These are phyloP conservation scores for Williopsis jadinii DNA, from an alignment of 1,139 yeast genomes.

Conservation along the genomic window DNA sequence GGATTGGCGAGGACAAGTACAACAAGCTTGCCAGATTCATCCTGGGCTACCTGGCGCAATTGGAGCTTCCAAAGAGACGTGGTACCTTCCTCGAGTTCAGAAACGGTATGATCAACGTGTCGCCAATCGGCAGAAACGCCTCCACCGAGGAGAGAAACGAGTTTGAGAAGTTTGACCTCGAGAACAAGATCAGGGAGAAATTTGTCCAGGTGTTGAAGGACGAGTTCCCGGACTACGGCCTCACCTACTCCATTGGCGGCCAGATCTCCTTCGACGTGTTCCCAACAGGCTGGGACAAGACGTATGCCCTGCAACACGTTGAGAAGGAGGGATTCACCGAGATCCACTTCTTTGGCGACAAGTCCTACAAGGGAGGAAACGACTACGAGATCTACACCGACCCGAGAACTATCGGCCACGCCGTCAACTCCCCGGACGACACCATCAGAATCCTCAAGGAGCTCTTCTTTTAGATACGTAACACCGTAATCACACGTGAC, in stretches of 20 bases:
- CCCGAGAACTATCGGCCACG: slow-evolving; percentile 89
- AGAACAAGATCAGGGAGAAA: slow-evolving; percentile 70
- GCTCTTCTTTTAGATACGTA: slow-evolving; percentile 37
- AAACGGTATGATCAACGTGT: slow-evolving; percentile 97
- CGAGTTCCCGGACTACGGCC: slow-evolving; percentile 73
- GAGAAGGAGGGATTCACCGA: slow-evolving; percentile 74
- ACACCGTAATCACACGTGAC: neutral
- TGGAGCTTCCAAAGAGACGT: slow-evolving; percentile 90
- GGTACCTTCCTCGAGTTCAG: slow-evolving; percentile 98
- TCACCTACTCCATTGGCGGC: slow-evolving; percentile 98
- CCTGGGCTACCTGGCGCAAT: slow-evolving; percentile 72
- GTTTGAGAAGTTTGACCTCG: slow-evolving; percentile 76
- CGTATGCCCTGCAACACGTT: slow-evolving; percentile 93
- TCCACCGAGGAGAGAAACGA: slow-evolving; percentile 89
- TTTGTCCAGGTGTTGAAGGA: slow-evolving; percentile 80
- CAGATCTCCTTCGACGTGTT: slow-evolving; percentile 98
- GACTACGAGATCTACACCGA: slow-evolving; percentile 95
- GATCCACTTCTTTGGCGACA: slow-evolving; percentile 98
- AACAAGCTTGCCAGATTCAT: slow-evolving; percentile 81
- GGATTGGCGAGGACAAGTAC: slow-evolving; percentile 96
- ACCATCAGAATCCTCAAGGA: slow-evolving; percentile 82
- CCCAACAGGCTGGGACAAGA: slow-evolving; percentile 99
- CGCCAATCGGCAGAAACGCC: slow-evolving; percentile 98
- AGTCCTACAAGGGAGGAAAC: slow-evolving; percentile 95
- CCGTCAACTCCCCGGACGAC: slow-evolving; percentile 84